Conservation (phyloP, 805 yeast species). For the Saturnispora galanensis region DNA sequence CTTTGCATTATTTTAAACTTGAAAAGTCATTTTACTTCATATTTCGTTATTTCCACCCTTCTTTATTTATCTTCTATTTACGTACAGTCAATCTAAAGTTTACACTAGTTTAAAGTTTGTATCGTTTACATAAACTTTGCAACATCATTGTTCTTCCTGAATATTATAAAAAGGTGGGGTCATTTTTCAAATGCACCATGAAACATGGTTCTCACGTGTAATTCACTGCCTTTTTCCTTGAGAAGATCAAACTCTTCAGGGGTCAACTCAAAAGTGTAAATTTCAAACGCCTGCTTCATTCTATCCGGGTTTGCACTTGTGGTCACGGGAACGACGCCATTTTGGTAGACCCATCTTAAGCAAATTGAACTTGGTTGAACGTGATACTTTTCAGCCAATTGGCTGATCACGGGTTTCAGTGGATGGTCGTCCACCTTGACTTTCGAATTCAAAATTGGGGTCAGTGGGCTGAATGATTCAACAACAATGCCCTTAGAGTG, state of each 20-base stretch:
- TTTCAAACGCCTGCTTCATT: conserved; percentile 43
- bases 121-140: too few species aligned
- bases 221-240: conserved; percentile 30
- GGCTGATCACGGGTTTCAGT: conserved; percentile 24
- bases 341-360: conserved; percentile 60
- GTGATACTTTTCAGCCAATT: conserved; percentile 45
- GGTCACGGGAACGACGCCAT: conserved; percentile 62
- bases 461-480: conserved; percentile 60
- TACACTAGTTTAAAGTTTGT: too few species aligned
- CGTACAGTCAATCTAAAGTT: neutral
- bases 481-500: conserved; percentile 40
- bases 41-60: neutral
- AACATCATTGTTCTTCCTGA: too few species aligned
- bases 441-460: conserved; percentile 43
- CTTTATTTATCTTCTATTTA: neutral
- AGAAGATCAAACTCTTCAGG: conserved; percentile 40
- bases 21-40: neutral
- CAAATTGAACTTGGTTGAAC: conserved; percentile 56
- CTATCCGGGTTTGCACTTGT: conserved; percentile 55
- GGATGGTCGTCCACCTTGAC: conserved; percentile 32
- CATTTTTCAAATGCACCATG: conserved; percentile 1
- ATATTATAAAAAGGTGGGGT: too few species aligned
- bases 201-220: conserved; percentile 7
- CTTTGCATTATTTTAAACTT: conserved; percentile 8
- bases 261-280: conserved; percentile 45